Conservation (phyloP, 2,329 filamentous ascomycete genomes). For the Pestalotiopsis sp. region DNA sequence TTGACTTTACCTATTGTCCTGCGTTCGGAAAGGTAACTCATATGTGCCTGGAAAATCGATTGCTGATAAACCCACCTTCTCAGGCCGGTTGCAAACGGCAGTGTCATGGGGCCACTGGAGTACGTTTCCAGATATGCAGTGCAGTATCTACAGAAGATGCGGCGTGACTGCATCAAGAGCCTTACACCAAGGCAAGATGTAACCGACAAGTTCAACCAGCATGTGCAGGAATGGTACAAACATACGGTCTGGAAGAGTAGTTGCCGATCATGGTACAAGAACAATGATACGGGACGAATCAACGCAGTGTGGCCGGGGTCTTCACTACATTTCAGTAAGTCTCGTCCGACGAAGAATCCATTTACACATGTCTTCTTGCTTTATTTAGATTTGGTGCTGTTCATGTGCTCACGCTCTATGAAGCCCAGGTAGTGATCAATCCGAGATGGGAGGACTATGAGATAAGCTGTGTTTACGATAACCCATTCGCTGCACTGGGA, state of each 20-base stretch:
- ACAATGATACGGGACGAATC: background rate
- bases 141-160: background rate
- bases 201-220: background rate
- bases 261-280: background rate
- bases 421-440: background rate
- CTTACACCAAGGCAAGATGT: background rate
- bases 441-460: background rate
- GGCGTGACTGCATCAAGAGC: background rate
- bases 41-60: background rate
- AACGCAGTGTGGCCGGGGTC: background rate
- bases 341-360: background rate
- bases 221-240: background rate
- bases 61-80: background rate
- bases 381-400: no score
- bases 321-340: background rate
- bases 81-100: background rate
- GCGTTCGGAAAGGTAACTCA: no score
- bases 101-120: background rate
- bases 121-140: background rate
- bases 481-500: background rate
- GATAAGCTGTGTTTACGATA: background rate
- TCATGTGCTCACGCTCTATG: background rate
- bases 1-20: background rate
- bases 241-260: background rate
- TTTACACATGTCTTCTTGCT: background rate